These are phyloP conservation scores for Antitrichia curtipendula DNA, from an alignment of 225 moss, liverwort and hornwort genomes.

Conservation along the genomic window DNA sequence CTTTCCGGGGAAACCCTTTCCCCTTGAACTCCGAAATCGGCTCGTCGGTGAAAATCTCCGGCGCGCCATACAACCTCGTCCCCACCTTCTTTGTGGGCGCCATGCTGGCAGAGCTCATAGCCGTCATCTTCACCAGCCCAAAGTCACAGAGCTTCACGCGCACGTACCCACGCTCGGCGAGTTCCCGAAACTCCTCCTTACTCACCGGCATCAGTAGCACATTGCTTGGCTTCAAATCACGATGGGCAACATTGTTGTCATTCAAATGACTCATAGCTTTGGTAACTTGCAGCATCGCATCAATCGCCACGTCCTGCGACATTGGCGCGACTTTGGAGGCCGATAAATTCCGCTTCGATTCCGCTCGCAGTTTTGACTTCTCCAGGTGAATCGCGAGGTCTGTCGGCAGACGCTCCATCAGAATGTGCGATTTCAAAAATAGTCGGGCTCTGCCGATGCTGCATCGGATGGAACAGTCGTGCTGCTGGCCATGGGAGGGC, in stretches of 20 bases:
- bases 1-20: neutral
- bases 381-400: neutral
- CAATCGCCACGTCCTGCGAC: neutral
- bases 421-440: neutral
- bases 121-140: neutral
- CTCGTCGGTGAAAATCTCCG: neutral
- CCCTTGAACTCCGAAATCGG: neutral
- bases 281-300: constrained; percentile 18
- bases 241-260: neutral
- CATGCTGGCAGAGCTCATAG: neutral
- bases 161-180: constrained; percentile 5
- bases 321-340: neutral
- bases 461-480: no score
- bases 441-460: neutral
- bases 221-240: constrained; percentile 19
- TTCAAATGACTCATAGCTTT: constrained; percentile 28
- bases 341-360: neutral
- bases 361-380: neutral
- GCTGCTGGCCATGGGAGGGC: neutral
- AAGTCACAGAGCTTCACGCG: constrained; percentile 25
- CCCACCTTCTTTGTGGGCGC: neutral
- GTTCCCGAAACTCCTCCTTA: neutral
- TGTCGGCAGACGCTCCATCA: neutral
- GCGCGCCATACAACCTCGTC: neutral
- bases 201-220: neutral